Percentiles rank a stretch among this genome's conserved stretches.
Conservation (phyloP, 2,329 filamentous ascomycete genomes). For the Fusarium begoniae region DNA sequence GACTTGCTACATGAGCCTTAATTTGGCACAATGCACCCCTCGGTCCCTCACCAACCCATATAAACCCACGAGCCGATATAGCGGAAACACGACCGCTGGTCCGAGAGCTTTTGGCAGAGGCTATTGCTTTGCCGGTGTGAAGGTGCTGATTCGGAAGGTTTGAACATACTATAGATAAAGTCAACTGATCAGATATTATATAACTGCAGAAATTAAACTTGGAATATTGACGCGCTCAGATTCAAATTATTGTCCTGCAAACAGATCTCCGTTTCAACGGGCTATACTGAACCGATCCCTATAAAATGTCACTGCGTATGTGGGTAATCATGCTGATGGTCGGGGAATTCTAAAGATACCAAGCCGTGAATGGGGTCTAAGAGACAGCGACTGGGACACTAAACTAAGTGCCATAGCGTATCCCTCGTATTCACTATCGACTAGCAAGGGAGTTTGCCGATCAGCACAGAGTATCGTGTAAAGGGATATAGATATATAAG, state of each 20-base stretch:
- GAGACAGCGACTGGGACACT: neutral
- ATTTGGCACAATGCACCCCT: accelerated
- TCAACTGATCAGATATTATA: too few relatives aligned
- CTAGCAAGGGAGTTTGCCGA: neutral
- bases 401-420: neutral
- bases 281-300: accelerated
- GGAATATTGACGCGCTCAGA: accelerated
- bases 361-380: neutral
- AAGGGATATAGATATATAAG: neutral
- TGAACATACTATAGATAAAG: too few relatives aligned
- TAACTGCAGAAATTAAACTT: too few relatives aligned
- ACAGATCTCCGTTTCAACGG: neutral
- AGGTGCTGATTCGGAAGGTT: neutral
- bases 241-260: neutral
- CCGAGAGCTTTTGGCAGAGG: neutral
- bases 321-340: neutral
- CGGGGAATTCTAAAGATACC: neutral
- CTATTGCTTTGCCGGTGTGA: accelerated
- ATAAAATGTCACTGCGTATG: neutral
- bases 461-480: neutral
- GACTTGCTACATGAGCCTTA: neutral
- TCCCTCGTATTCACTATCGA: neutral
- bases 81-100: neutral
- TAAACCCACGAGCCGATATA: neutral
- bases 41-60: accelerated